phyloP scores from a whole-genome alignment of 2,329 filamentous ascomycete genomes.

The Aspergillus transmontanensis region DNA sequence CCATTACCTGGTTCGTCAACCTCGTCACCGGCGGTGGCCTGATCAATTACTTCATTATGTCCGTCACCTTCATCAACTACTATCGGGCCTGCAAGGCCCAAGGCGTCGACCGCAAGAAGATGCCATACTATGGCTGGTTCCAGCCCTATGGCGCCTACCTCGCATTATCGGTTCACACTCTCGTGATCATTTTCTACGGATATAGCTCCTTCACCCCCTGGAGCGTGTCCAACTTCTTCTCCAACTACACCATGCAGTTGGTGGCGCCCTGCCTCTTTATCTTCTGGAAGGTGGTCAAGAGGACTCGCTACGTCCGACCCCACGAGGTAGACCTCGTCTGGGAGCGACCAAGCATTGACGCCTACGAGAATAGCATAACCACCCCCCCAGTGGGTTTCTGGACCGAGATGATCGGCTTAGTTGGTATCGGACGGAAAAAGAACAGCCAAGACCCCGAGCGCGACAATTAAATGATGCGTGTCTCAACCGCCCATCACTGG shows the following conservation, averaged over 20 bases:
- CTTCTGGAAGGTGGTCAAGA: conserved; percentile 66
- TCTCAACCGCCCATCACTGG: background rate
- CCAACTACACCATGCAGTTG: conserved; percentile 60
- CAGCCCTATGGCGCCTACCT: conserved; percentile 58
- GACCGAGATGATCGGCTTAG: conserved; percentile 4
- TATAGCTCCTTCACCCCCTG: conserved; percentile 54
- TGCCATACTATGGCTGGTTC: conserved; percentile 62
- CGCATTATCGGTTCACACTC: background rate
- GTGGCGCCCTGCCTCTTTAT: conserved; percentile 56
- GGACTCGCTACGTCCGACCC: conserved; percentile 56
- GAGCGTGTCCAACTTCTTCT: conserved; percentile 47
- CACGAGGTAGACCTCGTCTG: conserved; percentile 58
- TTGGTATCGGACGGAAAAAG: background rate
- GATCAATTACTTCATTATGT: conserved; percentile 66
- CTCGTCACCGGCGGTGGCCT: conserved; percentile 59
- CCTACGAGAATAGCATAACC: conserved; percentile 11
- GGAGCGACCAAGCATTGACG: conserved; percentile 13
- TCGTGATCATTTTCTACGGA: conserved; percentile 49
- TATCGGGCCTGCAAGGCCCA: conserved; percentile 57
- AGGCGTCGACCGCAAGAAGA: conserved; percentile 52
- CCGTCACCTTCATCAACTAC: conserved; percentile 61
- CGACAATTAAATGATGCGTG: background rate
- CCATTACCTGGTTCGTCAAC: conserved; percentile 58
- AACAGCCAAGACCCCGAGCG: background rate
- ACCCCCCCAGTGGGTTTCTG: conserved; percentile 8